Base-by-base conservation (phyloP, 176 grass and related monocot species). In the Raddia guianensis region DNA sequence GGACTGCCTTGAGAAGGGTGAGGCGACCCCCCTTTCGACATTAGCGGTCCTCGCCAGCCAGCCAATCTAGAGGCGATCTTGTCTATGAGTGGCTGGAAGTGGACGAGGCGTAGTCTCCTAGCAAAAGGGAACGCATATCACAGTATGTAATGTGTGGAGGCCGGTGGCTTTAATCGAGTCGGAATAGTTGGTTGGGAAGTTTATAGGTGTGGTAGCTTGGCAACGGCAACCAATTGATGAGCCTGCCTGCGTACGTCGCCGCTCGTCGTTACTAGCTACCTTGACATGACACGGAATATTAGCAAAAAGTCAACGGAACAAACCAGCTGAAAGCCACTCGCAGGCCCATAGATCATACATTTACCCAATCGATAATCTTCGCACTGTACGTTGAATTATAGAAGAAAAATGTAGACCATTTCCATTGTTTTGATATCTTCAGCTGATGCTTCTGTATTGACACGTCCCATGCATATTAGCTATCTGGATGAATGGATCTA, bases 101-200 rank as follows among this genome's bases (percentile, higher is more conserved):
- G n/a, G n/a, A n/a, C n/a, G n/a, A n/a, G n/a, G n/a, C n/a, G n/a
- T n/a, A n/a, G n/a, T n/a, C n/a, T n/a, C n/a, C n/a, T n/a, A n/a
- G n/a, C n/a, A n/a, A n/a, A n/a, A n/a, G n/a, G n/a, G n/a, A 44
- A 68, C 18, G 33, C 35, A 19, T 43, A 57, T n/a, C 0, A 13
- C 47, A 8, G 49, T 20, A 73, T 55, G 67, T 5, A 40, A 5
- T 40, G 58, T 40, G 34, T 9, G 44, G 7, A 10, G 34, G 7
- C n/a, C 6, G 8, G 8, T 4, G 45, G 63, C 78, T 78, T 89
- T 78, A 89, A 81, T 82, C 78, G 65, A 70, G 87, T 60, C 48
- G 77, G 51, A 72, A 78, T 61, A 67, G 83, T 89, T 89, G 11
- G 87, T 85, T 89, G 50, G 77, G 59, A 89, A 46, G 72, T 61